A percentile compares a stretch with the other conserved stretches of the same genome.
phyloP scores from a whole-genome alignment of 1,284 basidiomycete species.

The Athelia sp. region DNA sequence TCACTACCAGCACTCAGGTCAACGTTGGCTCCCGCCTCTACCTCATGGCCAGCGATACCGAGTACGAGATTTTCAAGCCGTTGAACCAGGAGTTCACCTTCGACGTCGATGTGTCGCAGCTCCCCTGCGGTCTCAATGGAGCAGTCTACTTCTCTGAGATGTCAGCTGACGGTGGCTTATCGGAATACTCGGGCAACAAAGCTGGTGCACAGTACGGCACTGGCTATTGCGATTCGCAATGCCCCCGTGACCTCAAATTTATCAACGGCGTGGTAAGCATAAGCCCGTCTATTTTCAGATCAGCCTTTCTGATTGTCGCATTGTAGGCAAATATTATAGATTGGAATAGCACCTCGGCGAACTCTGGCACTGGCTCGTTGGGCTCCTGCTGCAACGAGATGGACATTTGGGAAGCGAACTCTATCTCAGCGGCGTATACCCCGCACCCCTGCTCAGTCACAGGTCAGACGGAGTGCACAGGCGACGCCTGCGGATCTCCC shows the following conservation, averaged over 20 bases:
- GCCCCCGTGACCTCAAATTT: constrained; percentile 51
- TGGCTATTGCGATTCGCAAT: constrained; percentile 56
- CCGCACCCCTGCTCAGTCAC: no score
- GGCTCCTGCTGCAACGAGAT: no score
- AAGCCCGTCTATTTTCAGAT: constrained; percentile 13
- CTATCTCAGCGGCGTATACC: no score
- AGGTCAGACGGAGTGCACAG: no score
- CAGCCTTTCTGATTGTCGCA: constrained; percentile 17
- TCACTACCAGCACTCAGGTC: constrained; percentile 29
- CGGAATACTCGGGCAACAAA: constrained; percentile 46
- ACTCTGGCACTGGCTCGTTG: constrained; percentile 33
- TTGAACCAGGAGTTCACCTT: constrained; percentile 45
- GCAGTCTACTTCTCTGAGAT: constrained; percentile 43
- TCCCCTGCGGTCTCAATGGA: constrained; percentile 53
- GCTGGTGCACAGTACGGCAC: constrained; percentile 54
- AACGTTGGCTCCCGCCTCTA: constrained; percentile 59
- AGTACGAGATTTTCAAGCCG: constrained; percentile 46
- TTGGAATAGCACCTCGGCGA: constrained; percentile 25
- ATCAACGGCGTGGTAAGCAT: constrained; percentile 50
- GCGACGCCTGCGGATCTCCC: no score
- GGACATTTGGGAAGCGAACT: no score
- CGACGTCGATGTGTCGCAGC: constrained; percentile 48
- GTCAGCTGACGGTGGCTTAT: constrained; percentile 50
- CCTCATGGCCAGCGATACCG: constrained; percentile 38
- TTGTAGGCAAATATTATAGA: constrained; percentile 28